Conservation (phyloP, 2,329 filamentous ascomycete species). For the Triangularia verruculosa region DNA sequence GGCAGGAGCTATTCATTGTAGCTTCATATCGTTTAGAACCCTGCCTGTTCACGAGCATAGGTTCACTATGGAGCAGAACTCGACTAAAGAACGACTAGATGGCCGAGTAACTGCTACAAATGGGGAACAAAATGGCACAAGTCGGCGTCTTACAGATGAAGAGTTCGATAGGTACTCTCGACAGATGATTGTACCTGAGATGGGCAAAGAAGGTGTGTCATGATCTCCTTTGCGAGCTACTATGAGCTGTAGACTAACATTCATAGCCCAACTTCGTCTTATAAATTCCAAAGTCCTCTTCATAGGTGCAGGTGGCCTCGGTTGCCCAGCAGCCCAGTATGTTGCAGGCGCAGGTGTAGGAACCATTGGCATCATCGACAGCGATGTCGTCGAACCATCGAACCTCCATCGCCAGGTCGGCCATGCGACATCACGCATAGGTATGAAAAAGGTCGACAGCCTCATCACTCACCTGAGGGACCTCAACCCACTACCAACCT, state of each 20-base stretch:
- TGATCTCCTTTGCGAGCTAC: background rate
- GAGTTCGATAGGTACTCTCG: conserved; percentile 87
- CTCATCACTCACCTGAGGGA: conserved; percentile 56
- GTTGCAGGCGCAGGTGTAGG: conserved; percentile 86
- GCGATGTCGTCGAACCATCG: conserved; percentile 80
- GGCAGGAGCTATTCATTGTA: background rate
- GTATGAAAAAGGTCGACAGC: conserved; percentile 77
- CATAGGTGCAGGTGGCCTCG: conserved; percentile 83
- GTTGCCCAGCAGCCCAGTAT: conserved; percentile 90
- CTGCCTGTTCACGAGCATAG: background rate
- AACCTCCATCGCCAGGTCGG: conserved; percentile 92
- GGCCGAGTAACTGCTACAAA: background rate
- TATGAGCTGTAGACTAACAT: conserved; percentile 1
- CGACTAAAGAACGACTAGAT: background rate
- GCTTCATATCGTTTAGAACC: background rate
- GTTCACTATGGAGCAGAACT: background rate
- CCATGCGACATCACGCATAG: conserved; percentile 68
- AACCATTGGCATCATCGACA: conserved; percentile 79
- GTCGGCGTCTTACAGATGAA: conserved; percentile 66
- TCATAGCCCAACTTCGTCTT: conserved; percentile 70
- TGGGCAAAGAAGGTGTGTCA: conserved; percentile 70
- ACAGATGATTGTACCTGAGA: conserved; percentile 81
- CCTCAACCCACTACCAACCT: conserved; percentile 69
- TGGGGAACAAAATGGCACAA: conserved; percentile 32
- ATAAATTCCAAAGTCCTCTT: conserved; percentile 70